Evolutionary conservation across 768 basidiomycete genomes (phyloP).

Genomic region (Candolleomyces aberdarensis): DNA sequence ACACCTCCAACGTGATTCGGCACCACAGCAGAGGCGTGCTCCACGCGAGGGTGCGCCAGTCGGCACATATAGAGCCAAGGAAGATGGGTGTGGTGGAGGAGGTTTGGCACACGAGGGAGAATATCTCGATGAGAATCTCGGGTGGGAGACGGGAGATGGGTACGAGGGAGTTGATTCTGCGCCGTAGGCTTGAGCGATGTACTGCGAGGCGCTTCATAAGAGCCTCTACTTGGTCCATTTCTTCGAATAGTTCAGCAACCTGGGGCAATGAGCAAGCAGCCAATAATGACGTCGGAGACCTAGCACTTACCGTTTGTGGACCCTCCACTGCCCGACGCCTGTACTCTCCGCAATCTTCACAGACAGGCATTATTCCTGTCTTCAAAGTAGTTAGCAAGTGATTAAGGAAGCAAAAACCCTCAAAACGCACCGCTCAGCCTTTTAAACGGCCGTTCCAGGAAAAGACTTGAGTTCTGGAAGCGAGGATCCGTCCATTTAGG

Average conservation of each 20-base stretch:
- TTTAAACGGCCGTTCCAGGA: no score
- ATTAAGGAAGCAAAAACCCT: not conserved
- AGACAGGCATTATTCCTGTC: not conserved
- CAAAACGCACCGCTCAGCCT: no score
- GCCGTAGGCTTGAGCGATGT: conserved; percentile 13
- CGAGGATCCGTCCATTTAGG: not conserved
- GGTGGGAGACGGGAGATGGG: conserved; percentile 9
- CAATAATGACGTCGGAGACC: not conserved
- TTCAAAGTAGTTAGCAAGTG: not conserved
- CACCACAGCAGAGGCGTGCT: conserved; percentile 5
- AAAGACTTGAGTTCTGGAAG: not conserved
- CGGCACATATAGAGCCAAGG: conserved; percentile 8
- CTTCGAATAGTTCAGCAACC: conserved; percentile 12
- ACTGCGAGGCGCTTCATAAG: conserved; percentile 15
- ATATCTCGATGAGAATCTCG: conserved; percentile 9
- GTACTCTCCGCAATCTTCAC: not conserved
- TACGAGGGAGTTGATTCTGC: conserved; percentile 16
- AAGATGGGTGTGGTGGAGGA: conserved; percentile 13
- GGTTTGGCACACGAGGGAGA: conserved; percentile 14
- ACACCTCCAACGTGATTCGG: not conserved
- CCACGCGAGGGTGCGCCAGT: conserved; percentile 7
- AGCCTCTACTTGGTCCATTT: conserved; percentile 16
- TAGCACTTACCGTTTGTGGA: not conserved
- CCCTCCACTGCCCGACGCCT: not conserved
- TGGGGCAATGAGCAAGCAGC: not conserved